Base-by-base conservation (phyloP, 805 yeast species). In the Ogataea kodamae region DNA sequence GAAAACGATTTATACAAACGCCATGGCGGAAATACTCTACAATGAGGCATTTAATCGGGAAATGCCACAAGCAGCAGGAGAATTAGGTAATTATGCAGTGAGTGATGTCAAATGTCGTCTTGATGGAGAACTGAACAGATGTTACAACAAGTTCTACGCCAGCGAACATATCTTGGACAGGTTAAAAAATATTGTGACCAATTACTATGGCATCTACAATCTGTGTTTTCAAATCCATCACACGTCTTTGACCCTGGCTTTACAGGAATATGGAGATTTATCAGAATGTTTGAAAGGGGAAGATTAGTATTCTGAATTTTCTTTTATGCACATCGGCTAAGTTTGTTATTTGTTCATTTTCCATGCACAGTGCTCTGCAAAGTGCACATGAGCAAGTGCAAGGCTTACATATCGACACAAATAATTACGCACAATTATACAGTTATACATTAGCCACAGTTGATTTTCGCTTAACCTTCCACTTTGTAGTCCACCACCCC, bases 401-500 rank as follows among this genome's bases (percentile, higher is more conserved):
- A n/a, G n/a, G n/a, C n/a, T n/a, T n/a, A n/a, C n/a, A n/a, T n/a
- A n/a, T n/a, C n/a, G n/a, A n/a, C n/a, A n/a, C n/a, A n/a, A n/a
- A n/a, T n/a, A n/a, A n/a, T n/a, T n/a, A n/a, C n/a, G n/a, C n/a
- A n/a, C n/a, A n/a, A n/a, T n/a, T n/a, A n/a, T n/a, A n/a, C n/a
- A n/a, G n/a, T n/a, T n/a, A n/a, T n/a, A n/a, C n/a, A n/a, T n/a
- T n/a, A n/a, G n/a, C n/a, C n/a, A n/a, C n/a, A n/a, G n/a, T n/a
- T n/a, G n/a, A n/a, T n/a, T n/a, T n/a, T n/a, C n/a, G 9, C 20
- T 25, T 21, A n/a, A 19, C 43, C 55, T 18, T 55, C 62, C 8
- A 58, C 48, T 31, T 54, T 55, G 45, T 60, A 54, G 48, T 76
- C 81, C 12, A 78, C 79, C 15, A 78, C 74, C 2, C 83, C 85